Base-by-base conservation (phyloP, 129 eudicot species). In the Flaveria linearis region DNA sequence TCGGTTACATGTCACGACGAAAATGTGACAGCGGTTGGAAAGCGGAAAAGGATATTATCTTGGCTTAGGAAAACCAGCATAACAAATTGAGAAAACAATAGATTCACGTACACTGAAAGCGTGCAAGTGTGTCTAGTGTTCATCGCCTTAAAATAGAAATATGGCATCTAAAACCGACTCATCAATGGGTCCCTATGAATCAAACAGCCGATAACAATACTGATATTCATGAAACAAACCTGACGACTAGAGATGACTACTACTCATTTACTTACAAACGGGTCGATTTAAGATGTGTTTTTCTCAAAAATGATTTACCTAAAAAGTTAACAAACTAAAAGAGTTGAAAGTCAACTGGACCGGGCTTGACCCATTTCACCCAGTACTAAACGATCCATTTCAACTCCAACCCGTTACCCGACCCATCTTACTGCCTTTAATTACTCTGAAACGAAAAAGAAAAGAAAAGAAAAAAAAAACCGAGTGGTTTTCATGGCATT, bases 131-230 rank as follows among this genome's bases (percentile, higher is more conserved):
- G 70, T 43, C 52, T 17, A 6, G 33, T 25, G 67, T 78, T 81
- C 50, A 72, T 78, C 78, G 78, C 8, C 81, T 33, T 45, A 23
- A 83, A 82, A 23, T 73, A 76, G 75, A 70, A 86, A 66, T 11
- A 16, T 71, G 71, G 20, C 74, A 71, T 23, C 28, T 45, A 46
- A 52, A 50, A 14, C 33, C 41, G 41, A 36, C 41, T 36, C 41
- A 36, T 36, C 41, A 36, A 36, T 36, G 41, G 7, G 7, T 36
- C 41, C 41, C 6, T 36, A 36, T 36, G 41, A 36, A 36, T 5
- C 41, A 36, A 36, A 36, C 41, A 36, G 41, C 41, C 41, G 41
- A 36, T 36, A 36, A 28, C n/a, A 16, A 6, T 64, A 64, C 45
- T 5, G 25, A 58, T 22, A 23, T 11, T 58, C 39, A 58, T 10